A percentile compares a stretch with the other conserved stretches of the same genome.
Conservation (phyloP, 2,329 filamentous ascomycete genomes). For the Scedosporium boydii region DNA sequence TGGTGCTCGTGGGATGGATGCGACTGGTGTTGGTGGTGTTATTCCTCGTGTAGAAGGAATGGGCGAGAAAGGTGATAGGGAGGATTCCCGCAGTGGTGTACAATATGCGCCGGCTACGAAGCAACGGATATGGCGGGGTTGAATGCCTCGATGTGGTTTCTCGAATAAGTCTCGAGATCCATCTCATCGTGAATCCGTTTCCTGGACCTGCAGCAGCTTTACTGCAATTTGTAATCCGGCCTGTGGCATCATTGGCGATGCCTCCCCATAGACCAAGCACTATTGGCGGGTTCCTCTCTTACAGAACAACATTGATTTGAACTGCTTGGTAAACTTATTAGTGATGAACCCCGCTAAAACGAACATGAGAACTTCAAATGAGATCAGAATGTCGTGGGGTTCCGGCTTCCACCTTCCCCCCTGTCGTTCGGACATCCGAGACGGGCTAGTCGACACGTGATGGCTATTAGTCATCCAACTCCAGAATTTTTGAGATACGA, state of each 20-base stretch:
- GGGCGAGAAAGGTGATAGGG: background rate
- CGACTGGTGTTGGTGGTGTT: background rate
- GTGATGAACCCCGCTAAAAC: background rate
- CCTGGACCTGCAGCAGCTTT: background rate
- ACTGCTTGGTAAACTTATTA: background rate
- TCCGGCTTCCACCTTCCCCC: too few species aligned
- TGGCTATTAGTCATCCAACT: background rate
- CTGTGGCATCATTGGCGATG: background rate
- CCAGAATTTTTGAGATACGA: background rate
- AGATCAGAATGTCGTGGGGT: background rate
- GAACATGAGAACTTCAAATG: background rate
- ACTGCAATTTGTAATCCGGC: background rate
- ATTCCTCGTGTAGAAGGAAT: background rate
- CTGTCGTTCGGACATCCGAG: too few species aligned
- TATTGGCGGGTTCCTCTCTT: background rate
- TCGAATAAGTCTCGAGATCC: background rate
- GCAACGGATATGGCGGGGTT: background rate
- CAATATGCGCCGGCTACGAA: background rate
- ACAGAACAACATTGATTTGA: background rate
- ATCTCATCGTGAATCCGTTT: background rate
- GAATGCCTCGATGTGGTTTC: background rate
- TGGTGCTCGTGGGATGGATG: constrained; percentile 9
- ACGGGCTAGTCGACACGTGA: too few species aligned
- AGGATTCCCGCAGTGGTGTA: background rate
- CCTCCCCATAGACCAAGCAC: background rate